Evolutionary conservation across 2,329 filamentous ascomycete species (phyloP).

Genomic region (Polytolypa hystricis): DNA sequence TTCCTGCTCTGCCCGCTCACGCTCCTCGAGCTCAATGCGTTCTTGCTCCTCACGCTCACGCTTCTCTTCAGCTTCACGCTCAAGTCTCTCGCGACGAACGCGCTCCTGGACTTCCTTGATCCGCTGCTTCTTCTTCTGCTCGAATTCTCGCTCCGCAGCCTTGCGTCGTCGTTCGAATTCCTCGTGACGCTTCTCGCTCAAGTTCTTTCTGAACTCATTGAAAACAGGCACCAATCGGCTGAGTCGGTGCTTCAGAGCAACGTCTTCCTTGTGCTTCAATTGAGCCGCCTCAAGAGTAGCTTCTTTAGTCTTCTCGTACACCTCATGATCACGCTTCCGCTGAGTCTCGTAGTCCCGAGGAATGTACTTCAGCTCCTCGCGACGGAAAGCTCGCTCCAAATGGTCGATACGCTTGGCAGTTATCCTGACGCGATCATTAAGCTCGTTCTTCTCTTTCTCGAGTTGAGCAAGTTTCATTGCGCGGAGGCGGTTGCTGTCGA

Average conservation of each 20-base stretch:
- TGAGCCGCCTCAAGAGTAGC: conserved; percentile 72
- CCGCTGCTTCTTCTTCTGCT: conserved; percentile 78
- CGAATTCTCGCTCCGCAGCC: conserved; percentile 82
- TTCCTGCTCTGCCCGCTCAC: conserved; percentile 68
- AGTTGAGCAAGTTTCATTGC: conserved; percentile 91
- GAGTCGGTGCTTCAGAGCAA: conserved; percentile 88
- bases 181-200: conserved; percentile 79
- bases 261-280: conserved; percentile 80
- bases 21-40: conserved; percentile 66
- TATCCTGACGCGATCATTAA: conserved; percentile 79
- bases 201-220: conserved; percentile 67
- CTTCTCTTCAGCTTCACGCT: conserved; percentile 74
- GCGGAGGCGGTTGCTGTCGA: conserved; percentile 83
- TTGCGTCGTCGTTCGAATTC: conserved; percentile 93
- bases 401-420: conserved; percentile 95
- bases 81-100: conserved; percentile 69
- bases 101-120: conserved; percentile 81
- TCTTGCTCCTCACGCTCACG: conserved; percentile 75
- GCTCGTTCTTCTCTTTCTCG: conserved; percentile 95
- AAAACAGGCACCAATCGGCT: conserved; percentile 74
- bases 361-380: conserved; percentile 90
- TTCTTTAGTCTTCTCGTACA: conserved; percentile 68
- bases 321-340: conserved; percentile 62
- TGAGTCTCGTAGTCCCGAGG: conserved; percentile 75
- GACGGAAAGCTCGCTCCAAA: conserved; percentile 89